Percentiles rank a stretch among this genome's conserved stretches.
These are phyloP conservation scores for Domatiomyces catenatus DNA, from an alignment of 2,329 filamentous ascomycete genomes.

Conservation along the genomic window DNA sequence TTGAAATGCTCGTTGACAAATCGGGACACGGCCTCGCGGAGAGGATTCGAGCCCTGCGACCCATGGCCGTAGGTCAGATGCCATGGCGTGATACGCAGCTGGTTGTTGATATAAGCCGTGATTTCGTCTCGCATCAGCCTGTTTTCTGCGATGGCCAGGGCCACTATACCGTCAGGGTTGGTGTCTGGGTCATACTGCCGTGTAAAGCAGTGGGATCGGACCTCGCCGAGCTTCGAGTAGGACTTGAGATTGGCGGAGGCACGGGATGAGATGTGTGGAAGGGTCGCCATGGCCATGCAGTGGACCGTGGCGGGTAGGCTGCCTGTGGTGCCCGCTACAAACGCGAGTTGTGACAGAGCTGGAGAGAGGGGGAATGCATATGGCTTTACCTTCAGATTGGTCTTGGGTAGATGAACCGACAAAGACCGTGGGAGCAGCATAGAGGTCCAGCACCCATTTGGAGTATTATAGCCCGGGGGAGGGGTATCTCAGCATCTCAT, in stretches of 20 bases:
- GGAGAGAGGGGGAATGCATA: neutral
- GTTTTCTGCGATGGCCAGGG: slow-evolving; percentile 13
- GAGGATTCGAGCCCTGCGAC: slow-evolving; percentile 18
- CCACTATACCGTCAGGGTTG: slow-evolving; percentile 10
- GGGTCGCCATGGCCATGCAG: neutral
- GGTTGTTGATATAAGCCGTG: slow-evolving; percentile 7
- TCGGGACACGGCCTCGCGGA: slow-evolving; percentile 17
- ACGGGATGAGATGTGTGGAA: slow-evolving; percentile 4
- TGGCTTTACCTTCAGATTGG: neutral
- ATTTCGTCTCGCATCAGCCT: slow-evolving; percentile 13
- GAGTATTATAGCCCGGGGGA: too few species aligned
- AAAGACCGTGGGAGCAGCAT: neutral
- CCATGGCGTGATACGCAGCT: slow-evolving; percentile 7
- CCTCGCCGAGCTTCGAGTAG: slow-evolving; percentile 5
- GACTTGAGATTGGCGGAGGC: slow-evolving; percentile 6
- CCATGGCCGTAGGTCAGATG: slow-evolving; percentile 26
- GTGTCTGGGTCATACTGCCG: slow-evolving; percentile 9
- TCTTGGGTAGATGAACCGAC: neutral
- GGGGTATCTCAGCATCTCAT: too few species aligned
- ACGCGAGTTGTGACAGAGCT: neutral
- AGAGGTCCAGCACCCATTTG: too few species aligned
- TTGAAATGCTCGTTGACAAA: slow-evolving; percentile 22
- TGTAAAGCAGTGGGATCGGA: slow-evolving; percentile 10
- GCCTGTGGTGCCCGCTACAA: neutral
- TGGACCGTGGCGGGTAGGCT: neutral